Evolutionary conservation across 805 yeast species (phyloP).

Genomic region (Cyberlindnera euphorbiae): DNA sequence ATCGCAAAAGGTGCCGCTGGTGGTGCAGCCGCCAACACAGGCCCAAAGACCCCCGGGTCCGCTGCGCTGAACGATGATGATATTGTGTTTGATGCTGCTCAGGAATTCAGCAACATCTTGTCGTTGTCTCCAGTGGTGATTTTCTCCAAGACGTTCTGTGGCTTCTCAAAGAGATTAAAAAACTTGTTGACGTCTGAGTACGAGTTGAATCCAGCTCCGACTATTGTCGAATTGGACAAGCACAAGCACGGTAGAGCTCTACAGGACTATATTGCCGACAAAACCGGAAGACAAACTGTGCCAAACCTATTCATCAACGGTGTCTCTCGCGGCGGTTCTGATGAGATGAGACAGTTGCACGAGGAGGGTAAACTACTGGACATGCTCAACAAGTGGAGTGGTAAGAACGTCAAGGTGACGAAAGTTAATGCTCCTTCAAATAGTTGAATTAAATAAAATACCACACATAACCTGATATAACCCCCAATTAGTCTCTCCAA

Average conservation of each 20-base stretch:
- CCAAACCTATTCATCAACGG: constrained; percentile 83
- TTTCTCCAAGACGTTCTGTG: constrained; percentile 57
- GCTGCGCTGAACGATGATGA: constrained; percentile 7
- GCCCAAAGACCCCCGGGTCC: constrained; percentile 2
- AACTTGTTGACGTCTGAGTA: constrained; percentile 57
- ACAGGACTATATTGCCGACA: constrained; percentile 62
- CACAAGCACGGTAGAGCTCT: constrained; percentile 72
- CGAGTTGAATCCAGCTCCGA: constrained; percentile 65
- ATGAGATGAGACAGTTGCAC: constrained; percentile 68
- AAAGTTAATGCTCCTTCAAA: constrained; percentile 57
- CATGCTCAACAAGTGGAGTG: constrained; percentile 60
- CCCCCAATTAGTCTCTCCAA: constrained; percentile 62
- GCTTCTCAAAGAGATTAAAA: constrained; percentile 71
- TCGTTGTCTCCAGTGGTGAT: constrained; percentile 60
- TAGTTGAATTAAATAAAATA: constrained; percentile 5
- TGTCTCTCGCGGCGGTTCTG: constrained; percentile 81
- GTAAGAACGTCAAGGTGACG: constrained; percentile 42
- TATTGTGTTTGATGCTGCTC: constrained; percentile 41
- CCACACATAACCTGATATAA: background rate
- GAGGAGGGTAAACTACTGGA: constrained; percentile 48
- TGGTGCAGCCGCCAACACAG: no score
- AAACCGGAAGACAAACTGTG: constrained; percentile 80
- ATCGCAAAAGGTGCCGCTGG: no score
- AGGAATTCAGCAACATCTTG: constrained; percentile 53
- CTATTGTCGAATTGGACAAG: constrained; percentile 75